phyloP scores from a whole-genome alignment of 257 asterid species.

The Craterostigma plantagineum region DNA sequence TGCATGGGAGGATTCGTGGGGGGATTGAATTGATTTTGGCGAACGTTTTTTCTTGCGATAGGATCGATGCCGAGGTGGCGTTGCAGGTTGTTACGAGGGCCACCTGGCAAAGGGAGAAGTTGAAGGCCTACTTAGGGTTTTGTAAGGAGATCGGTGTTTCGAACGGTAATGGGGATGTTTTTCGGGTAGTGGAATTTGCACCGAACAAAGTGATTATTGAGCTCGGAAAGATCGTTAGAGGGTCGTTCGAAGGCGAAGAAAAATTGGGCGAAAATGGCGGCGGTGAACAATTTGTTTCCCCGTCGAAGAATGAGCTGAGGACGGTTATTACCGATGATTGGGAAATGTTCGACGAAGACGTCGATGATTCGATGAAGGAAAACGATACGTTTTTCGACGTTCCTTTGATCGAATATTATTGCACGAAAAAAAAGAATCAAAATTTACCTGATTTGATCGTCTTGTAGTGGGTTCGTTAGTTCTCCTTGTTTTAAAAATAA shows the following conservation, averaged over 20 bases:
- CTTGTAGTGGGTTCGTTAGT: conserved; percentile 4
- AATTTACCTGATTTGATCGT: conserved; percentile 32
- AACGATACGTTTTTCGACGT: no score
- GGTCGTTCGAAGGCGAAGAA: conserved; percentile 2
- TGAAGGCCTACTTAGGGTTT: conserved; percentile 31
- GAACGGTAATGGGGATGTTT: conserved; percentile 31
- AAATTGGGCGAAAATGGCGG: no score
- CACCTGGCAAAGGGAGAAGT: conserved; percentile 34
- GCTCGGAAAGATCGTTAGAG: conserved; percentile 38
- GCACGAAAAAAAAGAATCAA: not conserved
- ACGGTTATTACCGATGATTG: no score
- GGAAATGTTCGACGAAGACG: no score
- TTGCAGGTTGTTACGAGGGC: conserved; percentile 41
- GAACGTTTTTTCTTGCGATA: conserved; percentile 27
- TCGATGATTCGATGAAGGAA: no score
- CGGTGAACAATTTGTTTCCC: no score
- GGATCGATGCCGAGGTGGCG: conserved; percentile 34
- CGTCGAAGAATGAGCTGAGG: no score
- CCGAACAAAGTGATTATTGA: conserved; percentile 45
- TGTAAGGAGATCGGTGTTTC: conserved; percentile 46
- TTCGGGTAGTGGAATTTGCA: conserved; percentile 17
- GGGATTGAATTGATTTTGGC: conserved; percentile 40
- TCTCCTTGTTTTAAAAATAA: no score
- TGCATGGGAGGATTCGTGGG: conserved; percentile 42
- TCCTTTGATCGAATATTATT: conserved; percentile 2